Evolutionary conservation across 2,329 filamentous ascomycete species (phyloP), one percentile per base, ranked within the genome.

Genomic region (Sarocladiaceae sp.): DNA sequence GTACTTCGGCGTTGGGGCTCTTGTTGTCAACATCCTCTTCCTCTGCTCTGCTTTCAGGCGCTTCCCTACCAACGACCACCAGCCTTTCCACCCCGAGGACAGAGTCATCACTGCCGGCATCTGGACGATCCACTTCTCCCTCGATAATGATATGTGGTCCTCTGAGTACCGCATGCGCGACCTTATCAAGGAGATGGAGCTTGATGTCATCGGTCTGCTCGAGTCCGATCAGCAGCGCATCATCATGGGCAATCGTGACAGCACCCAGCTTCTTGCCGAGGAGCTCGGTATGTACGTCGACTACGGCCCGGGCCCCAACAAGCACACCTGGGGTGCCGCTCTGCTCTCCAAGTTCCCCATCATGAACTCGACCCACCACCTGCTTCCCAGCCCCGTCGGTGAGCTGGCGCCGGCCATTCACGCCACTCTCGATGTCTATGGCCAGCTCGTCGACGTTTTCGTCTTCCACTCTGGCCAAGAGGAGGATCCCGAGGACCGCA

Each of bases 401-500:
- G 94, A 99, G 69, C 80, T 99, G 28, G 94, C 94, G 1, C 94
- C 94, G 1, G 93, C 93, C 7, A 97, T 99, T 58, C 89, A 97
- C 63, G 94, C 94, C n/a, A 97, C 94, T 0, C 78, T 99, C 29
- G 88, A 97, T 63, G 88, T 92, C 44, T 97, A 97, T 66, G 94
- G 91, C 47, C 85, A 91, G 60, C 74, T 90, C 50, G 82, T 99
- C 10, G 94, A 99, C 61, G 88, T 97, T 2, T 95, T 97, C 56
- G 94, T 99, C 52, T 99, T 99, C 82, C 94, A 99, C 73, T 97
- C 93, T 1, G 94, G 94, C 12, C 94, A 99, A 66, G 93, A 99
- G 70, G 94, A 99, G 69, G 94, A 99, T 62, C 84, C 85, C 0
- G 93, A 97, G 66, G 94, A 99, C 62, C 82, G 94, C 52, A 81